Base-by-base conservation (phyloP, 345 rosid genomes). In the Raphanus sativus region DNA sequence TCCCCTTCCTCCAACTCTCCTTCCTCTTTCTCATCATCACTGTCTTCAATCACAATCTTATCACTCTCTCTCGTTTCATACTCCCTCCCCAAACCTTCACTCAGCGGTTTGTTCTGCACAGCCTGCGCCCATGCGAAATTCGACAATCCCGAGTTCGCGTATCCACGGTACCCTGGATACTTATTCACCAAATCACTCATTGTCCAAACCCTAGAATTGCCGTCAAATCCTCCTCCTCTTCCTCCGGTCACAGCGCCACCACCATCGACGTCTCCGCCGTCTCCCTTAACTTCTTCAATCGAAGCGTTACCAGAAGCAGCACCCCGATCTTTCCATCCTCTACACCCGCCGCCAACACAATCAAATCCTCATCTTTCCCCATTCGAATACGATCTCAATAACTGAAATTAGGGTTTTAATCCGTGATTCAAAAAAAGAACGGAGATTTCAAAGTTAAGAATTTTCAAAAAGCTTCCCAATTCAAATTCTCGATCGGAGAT, bases 1-100 rank as follows among this genome's bases (percentile, higher is more conserved):
- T 96, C 99, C 1, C 99, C 99, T 82, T 95, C 99, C 82, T 95
- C 99, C 81, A 95, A 75, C 79, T 95, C 99, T 11, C 96, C 98
- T 58, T 93, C 99, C 77, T 94, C 99, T 77, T 83, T 90, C 86
- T 91, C 97, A 65, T 86, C 97, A 3, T 78, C 86, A 64, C 84
- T 84, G 34, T 77, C 97, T 60, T 84, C 96, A 80, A 84, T 86
- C 84, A 85, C 82, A 78, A 87, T 88, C 69, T 62, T 75, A 75
- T 82, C 86, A 6, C 86, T 82, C 59, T 77, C 86, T 16, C 84
- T 85, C 1, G 77, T 77, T 9, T 86, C 98, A 54, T 81, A 75
- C 52, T 86, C 89, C 79, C 71, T 84, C 9, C 70, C 88, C 72
- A 92, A 68, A 50, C 86, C 74, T 64, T 87, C 92, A 64, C 74